Conservation (phyloP, 768 basidiomycete genomes). For the Steccherinum ochraceum region DNA sequence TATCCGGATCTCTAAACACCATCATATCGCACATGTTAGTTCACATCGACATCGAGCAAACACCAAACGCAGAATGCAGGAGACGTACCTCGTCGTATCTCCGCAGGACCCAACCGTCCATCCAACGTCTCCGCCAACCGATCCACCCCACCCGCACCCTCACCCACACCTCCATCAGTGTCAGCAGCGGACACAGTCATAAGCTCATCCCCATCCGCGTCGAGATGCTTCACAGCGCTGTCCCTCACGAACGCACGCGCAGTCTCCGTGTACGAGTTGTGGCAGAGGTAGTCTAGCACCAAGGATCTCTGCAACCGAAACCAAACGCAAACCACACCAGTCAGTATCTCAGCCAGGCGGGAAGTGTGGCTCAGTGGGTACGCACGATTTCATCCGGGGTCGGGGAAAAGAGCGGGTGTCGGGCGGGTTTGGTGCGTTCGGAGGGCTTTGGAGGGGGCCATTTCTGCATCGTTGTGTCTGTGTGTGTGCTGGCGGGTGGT, state of each 20-base stretch:
- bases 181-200: constrained; percentile 21
- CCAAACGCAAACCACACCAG: background rate
- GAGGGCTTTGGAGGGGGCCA: constrained; percentile 10
- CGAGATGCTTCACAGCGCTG: constrained; percentile 53
- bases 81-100: constrained; percentile 48
- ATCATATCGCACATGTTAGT: background rate
- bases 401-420: constrained; percentile 6
- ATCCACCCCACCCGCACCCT: constrained; percentile 10
- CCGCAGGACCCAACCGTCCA: constrained; percentile 27
- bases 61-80: too few species aligned
- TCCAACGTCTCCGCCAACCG: constrained; percentile 35
- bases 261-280: constrained; percentile 66
- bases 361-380: background rate
- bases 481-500: constrained; percentile 2
- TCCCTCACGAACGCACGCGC: constrained; percentile 63
- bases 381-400: constrained; percentile 11
- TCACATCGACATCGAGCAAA: background rate
- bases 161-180: constrained; percentile 14
- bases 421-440: constrained; percentile 5
- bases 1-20: constrained; percentile 53
- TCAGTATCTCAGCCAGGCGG: background rate
- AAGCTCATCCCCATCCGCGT: constrained; percentile 68
- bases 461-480: constrained; percentile 2
- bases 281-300: constrained; percentile 73
- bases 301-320: constrained; percentile 46